Conservation (phyloP, 148 eudicot genomes). For the Persicaria maculosa region DNA sequence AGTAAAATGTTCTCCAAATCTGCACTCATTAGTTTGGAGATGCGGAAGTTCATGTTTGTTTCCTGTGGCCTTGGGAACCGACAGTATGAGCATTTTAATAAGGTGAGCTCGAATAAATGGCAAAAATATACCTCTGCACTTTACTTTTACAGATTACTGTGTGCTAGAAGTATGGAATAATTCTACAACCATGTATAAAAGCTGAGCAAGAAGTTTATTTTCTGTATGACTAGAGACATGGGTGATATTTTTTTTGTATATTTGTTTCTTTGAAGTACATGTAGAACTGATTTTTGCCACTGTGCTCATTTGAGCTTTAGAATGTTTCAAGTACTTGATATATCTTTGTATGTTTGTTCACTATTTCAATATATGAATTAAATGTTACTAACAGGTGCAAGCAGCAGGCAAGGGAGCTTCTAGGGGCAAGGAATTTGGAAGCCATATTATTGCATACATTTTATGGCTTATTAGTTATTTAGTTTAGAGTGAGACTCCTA, state of each 20-base stretch:
- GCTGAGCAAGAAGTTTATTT: neutral
- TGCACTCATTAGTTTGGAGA: too few relatives aligned
- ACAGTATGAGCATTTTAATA: constrained; percentile 90
- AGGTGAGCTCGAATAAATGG: constrained; percentile 28
- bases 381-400: constrained; percentile 48
- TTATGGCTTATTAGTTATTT: too few relatives aligned
- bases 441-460: too few relatives aligned
- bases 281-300: neutral
- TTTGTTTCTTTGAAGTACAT: neutral
- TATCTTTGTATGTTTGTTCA: neutral
- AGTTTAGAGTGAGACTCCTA: too few relatives aligned
- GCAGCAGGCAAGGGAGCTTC: too few relatives aligned
- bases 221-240: neutral
- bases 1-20: too few relatives aligned
- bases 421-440: too few relatives aligned
- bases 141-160: constrained; percentile 9
- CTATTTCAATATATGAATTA: neutral
- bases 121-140: neutral
- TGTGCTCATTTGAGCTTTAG: neutral
- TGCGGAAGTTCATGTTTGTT: too few relatives aligned
- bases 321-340: neutral
- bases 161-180: neutral
- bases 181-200: neutral
- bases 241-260: neutral
- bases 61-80: constrained; percentile 64